phyloP scores from a whole-genome alignment of 345 rosid species.

The Eucalyptus guilfoylei region DNA sequence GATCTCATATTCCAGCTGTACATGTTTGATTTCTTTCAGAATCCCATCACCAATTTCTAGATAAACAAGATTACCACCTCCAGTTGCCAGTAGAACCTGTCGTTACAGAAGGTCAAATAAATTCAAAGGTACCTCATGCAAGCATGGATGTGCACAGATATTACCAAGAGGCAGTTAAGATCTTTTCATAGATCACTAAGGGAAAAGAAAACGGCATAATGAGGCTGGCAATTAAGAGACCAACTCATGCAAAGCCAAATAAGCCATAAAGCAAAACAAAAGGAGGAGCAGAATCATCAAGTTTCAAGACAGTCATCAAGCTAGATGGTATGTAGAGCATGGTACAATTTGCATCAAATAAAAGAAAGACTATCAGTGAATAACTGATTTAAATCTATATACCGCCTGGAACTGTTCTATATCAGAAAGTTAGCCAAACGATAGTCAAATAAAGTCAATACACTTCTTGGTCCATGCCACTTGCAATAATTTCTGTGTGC shows the following conservation, averaged over 20 bases:
- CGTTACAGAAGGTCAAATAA: not conserved
- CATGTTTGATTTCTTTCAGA: constrained; percentile 59
- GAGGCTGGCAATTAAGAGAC: not conserved
- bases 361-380: not conserved
- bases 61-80: constrained; percentile 90
- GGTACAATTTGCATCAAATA: not conserved
- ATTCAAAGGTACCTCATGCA: not conserved
- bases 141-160: not conserved
- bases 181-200: not conserved
- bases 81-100: constrained; percentile 93
- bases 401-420: not conserved
- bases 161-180: not conserved
- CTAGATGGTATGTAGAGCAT: not conserved
- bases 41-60: constrained; percentile 81
- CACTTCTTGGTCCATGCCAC: not conserved
- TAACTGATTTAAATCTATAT: not conserved
- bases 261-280: not conserved
- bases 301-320: not conserved
- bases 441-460: not conserved
- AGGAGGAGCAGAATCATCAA: not conserved
- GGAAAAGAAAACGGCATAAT: not conserved
- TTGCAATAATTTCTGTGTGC: not conserved
- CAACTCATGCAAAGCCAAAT: not conserved
- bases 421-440: not conserved
- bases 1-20: constrained; percentile 70